phyloP scores from a whole-genome alignment of 2,329 filamentous ascomycete species.

The Capronia americana region DNA sequence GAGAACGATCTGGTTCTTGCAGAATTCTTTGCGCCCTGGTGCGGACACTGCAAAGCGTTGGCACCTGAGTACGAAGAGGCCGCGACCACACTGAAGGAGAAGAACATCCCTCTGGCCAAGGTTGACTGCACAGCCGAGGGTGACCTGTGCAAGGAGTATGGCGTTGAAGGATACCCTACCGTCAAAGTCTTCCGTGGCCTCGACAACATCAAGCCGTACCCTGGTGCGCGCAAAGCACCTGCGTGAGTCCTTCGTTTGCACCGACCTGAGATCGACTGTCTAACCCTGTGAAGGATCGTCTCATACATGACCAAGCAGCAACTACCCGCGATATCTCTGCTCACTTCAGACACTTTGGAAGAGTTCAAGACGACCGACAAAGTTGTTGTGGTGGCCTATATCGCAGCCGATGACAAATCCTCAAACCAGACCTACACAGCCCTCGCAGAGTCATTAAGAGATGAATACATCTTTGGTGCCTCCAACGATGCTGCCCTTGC shows the following conservation, averaged over 20 bases:
- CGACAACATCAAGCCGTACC: constrained; percentile 82
- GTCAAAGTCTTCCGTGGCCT: constrained; percentile 97
- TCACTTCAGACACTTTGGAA: constrained; percentile 81
- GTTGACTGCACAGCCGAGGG: constrained; percentile 91
- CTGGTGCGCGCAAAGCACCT: constrained; percentile 85
- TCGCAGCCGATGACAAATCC: constrained; percentile 78
- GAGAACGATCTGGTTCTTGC: constrained; percentile 87
- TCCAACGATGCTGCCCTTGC: constrained; percentile 83
- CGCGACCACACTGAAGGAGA: constrained; percentile 56
- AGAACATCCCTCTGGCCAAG: constrained; percentile 57
- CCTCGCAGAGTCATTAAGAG: constrained; percentile 77
- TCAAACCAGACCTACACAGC: constrained; percentile 83
- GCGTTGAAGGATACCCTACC: constrained; percentile 97
- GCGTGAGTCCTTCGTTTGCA: constrained; percentile 53
- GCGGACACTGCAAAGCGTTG: constrained; percentile 97
- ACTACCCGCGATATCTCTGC: constrained; percentile 84
- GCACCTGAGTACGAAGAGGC: constrained; percentile 62
- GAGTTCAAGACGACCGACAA: constrained; percentile 99
- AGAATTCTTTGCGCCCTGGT: constrained; percentile 98
- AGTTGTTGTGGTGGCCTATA: constrained; percentile 90
- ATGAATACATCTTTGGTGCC: constrained; percentile 90
- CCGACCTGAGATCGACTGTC: constrained; percentile 26
- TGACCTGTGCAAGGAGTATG: constrained; percentile 86
- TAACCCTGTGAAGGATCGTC: constrained; percentile 57
- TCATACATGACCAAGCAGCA: constrained; percentile 99